phyloP scores from a whole-genome alignment of 1,139 yeast species.

The Yamadazyma diddensiae region DNA sequence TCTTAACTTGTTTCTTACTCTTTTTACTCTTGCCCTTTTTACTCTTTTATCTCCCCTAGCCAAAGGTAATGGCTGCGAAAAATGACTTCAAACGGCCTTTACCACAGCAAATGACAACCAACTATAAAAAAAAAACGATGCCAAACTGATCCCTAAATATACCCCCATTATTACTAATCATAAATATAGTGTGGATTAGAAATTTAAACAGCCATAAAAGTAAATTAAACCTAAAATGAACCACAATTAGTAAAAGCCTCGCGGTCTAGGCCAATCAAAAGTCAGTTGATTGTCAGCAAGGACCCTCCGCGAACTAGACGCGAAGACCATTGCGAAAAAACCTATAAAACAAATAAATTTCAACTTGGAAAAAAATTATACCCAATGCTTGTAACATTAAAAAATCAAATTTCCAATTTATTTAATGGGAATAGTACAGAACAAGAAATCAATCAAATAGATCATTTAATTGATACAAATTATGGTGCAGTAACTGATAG shows the following conservation, averaged over 20 bases:
- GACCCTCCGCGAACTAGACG: constrained; percentile 7
- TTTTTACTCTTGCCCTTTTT: background rate
- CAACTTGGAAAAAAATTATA: no score
- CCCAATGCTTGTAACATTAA: constrained; percentile 32
- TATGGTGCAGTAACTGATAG: constrained; percentile 41
- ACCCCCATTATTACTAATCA: no score
- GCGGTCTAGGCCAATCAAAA: constrained; percentile 15
- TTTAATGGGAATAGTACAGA: constrained; percentile 18
- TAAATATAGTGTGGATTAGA: no score
- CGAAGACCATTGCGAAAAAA: constrained; percentile 3
- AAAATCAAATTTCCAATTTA: constrained; percentile 31
- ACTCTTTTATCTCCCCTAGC: no score
- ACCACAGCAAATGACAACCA: background rate
- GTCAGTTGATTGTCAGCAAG: constrained; percentile 11
- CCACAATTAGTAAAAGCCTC: no score
- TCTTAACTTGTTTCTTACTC: background rate
- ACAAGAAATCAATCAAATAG: constrained; percentile 34
- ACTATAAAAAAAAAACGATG: no score
- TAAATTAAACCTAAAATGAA: no score
- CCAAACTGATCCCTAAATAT: no score
- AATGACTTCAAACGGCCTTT: background rate
- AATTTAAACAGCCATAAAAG: no score
- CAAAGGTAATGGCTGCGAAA: background rate
- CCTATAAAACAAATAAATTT: no score
- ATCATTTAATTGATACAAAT: constrained; percentile 34